Conservation (phyloP, 2,329 filamentous ascomycete genomes). For the Aspergillaceae sp. region DNA sequence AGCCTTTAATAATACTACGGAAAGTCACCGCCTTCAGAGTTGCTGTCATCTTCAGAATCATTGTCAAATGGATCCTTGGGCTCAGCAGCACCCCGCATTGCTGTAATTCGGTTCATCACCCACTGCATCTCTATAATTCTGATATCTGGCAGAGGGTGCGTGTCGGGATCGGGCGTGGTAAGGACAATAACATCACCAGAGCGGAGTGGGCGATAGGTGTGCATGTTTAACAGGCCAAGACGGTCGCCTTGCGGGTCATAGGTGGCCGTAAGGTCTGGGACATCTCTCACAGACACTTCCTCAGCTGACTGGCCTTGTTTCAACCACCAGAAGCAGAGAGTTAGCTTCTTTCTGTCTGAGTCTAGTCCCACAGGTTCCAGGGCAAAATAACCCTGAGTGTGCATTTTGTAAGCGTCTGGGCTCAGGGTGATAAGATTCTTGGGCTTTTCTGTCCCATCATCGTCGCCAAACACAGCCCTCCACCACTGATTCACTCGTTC, state of each 20-base stretch:
- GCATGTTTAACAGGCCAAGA: background rate
- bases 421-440: background rate
- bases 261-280: background rate
- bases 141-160: background rate
- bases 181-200: background rate
- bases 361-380: background rate
- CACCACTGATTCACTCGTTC: background rate
- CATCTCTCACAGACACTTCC: background rate
- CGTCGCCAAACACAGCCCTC: background rate
- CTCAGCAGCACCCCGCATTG: background rate
- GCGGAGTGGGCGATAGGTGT: background rate
- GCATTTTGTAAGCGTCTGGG: background rate
- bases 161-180: background rate
- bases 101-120: background rate
- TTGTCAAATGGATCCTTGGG: background rate
- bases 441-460: background rate
- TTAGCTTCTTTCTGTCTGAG: background rate
- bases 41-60: background rate
- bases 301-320: background rate
- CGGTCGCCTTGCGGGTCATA: background rate
- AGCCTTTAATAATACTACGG: background rate
- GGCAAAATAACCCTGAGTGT: background rate
- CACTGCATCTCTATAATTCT: background rate
- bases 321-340: background rate
- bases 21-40: background rate